These are phyloP conservation scores for Mimosa bimucronata DNA, from an alignment of 306 rosid species.

Conservation along the genomic window DNA sequence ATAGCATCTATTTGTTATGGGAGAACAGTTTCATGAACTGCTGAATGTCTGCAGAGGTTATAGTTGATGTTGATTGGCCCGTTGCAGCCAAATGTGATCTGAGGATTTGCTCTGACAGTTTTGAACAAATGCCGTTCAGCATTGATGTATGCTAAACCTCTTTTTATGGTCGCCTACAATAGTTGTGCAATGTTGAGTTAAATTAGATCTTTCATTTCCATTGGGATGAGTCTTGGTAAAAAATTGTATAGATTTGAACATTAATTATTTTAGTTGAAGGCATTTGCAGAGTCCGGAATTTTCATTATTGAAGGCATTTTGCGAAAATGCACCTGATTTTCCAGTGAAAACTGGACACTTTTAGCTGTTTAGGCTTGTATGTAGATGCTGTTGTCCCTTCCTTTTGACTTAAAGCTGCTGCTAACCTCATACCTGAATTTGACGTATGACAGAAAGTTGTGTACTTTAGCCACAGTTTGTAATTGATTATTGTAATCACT, in stretches of 20 bases:
- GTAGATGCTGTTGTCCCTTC: slow-evolving; percentile 22
- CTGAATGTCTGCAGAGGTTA: background rate
- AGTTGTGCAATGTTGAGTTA: slow-evolving; percentile 54
- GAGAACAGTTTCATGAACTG: slow-evolving; percentile 69
- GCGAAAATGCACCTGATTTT: slow-evolving; percentile 42
- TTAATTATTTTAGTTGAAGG: slow-evolving; percentile 50
- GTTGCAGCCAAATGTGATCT: background rate
- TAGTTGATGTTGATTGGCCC: background rate
- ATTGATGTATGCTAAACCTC: slow-evolving; percentile 59
- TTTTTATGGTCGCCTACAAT: slow-evolving; percentile 41
- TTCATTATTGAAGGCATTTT: slow-evolving; percentile 42
- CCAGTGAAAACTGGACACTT: slow-evolving; percentile 43
- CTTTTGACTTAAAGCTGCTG: slow-evolving; percentile 18
- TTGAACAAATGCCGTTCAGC: slow-evolving; percentile 47
- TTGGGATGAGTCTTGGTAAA: slow-evolving; percentile 39
- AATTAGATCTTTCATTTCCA: slow-evolving; percentile 39
- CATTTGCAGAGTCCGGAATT: slow-evolving; percentile 48
- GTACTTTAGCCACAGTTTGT: background rate
- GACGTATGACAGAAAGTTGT: background rate
- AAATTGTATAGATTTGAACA: slow-evolving; percentile 51
- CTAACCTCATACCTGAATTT: background rate
- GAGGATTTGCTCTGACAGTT: slow-evolving; percentile 8
- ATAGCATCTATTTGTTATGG: slow-evolving; percentile 82
- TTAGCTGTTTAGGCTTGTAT: slow-evolving; percentile 45
- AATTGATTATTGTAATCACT: background rate